Percentiles rank a stretch among this genome's conserved stretches.
Conservation (phyloP, 441 rosid genomes). For the Mallotus repandus region DNA sequence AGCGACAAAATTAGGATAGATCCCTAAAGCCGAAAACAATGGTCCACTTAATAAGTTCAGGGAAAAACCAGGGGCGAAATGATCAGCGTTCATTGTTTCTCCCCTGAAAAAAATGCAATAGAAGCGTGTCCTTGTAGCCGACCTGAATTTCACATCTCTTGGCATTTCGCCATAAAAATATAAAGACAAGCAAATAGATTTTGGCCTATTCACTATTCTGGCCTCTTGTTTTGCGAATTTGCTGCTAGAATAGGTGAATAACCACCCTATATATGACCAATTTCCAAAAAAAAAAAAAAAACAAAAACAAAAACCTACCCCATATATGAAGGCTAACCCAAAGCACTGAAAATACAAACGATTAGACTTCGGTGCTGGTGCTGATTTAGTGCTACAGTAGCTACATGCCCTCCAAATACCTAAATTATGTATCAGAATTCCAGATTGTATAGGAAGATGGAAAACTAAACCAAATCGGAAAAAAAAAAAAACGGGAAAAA, state of each 20-base stretch:
- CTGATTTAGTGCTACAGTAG: too few species aligned
- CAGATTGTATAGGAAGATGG: not conserved
- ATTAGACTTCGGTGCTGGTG: too few species aligned
- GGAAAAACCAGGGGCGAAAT: slow-evolving; percentile 13
- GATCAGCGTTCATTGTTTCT: not conserved
- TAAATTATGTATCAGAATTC: not conserved
- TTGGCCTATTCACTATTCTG: not conserved
- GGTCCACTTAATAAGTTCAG: not conserved
- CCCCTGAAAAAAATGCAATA: not conserved
- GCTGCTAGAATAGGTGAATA: not conserved
- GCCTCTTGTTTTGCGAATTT: not conserved
- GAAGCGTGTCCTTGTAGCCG: not conserved
- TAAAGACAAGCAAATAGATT: not conserved
- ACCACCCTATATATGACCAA: not conserved
- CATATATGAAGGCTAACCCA: not conserved
- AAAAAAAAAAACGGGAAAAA: not conserved
- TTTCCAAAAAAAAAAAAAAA: too few species aligned
- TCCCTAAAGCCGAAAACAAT: not conserved
- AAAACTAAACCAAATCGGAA: not conserved
- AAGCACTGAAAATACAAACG: not conserved
- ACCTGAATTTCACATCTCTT: not conserved
- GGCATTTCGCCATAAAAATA: not conserved
- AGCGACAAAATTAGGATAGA: not conserved
- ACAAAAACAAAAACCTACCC: too few species aligned
- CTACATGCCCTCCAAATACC: not conserved